phyloP scores from a whole-genome alignment of 768 basidiomycete species.

The Rhodotorula taiwanensis region DNA sequence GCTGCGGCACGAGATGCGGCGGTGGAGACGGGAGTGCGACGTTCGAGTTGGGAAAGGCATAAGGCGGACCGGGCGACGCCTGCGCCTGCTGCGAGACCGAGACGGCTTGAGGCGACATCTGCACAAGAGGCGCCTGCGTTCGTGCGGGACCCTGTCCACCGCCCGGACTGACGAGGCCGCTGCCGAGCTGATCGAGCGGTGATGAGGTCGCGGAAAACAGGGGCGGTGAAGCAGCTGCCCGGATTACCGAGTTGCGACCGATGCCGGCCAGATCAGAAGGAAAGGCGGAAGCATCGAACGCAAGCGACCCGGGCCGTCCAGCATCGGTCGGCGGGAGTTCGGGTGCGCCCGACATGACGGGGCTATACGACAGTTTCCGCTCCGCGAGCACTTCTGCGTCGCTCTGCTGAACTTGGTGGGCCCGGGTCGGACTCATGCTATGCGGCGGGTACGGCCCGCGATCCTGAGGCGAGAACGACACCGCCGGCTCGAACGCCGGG shows the following conservation, averaged over 20 bases:
- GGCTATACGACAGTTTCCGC: neutral
- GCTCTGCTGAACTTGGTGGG: too few species aligned
- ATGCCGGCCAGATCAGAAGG: constrained; percentile 20
- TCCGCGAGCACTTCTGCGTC: too few species aligned
- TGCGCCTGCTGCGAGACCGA: neutral
- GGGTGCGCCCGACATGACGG: neutral
- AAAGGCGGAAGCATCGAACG: neutral
- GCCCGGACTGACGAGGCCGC: constrained; percentile 17
- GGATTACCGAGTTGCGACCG: constrained; percentile 28
- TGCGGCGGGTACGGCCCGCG: constrained; percentile 28
- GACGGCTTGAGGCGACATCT: neutral
- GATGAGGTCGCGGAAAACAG: neutral
- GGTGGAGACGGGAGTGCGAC: neutral
- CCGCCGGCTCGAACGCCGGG: constrained; percentile 11
- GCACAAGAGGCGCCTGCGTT: neutral
- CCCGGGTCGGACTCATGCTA: neutral
- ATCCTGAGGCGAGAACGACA: constrained; percentile 15
- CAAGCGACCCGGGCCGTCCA: neutral
- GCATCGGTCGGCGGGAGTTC: neutral
- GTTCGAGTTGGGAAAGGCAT: neutral
- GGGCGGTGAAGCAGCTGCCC: constrained; percentile 9
- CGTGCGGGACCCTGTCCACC: neutral
- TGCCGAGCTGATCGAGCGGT: constrained; percentile 10
- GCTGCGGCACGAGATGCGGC: constrained; percentile 38
- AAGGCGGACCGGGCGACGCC: neutral